Conservation (phyloP, 78 protist genomes). For the Dictyostelium brefeldianum region DNA sequence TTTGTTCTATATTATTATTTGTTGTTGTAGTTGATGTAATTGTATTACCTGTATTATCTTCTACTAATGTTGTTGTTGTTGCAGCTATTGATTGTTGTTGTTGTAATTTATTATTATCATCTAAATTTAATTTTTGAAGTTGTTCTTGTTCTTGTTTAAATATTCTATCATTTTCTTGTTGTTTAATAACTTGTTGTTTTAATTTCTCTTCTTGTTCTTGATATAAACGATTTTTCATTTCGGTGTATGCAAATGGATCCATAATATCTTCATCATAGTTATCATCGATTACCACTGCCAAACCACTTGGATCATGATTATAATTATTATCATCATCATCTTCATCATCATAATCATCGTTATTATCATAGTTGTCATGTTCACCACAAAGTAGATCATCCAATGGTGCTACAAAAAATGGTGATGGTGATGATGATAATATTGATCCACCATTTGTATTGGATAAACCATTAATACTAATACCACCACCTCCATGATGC, state of each 20-base stretch:
- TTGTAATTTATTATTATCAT: neutral
- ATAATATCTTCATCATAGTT: constrained; percentile 50
- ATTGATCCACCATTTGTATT: neutral
- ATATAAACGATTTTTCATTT: constrained; percentile 4
- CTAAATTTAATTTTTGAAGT: neutral
- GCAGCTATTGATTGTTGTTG: neutral
- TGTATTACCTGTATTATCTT: neutral
- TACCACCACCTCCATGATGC: constrained; percentile 1
- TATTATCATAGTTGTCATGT: constrained; percentile 10
- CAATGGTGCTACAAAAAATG: constrained; percentile 37
- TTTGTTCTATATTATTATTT: neutral
- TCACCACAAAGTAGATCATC: neutral
- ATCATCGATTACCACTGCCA: constrained; percentile 10
- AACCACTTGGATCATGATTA: neutral
- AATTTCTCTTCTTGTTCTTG: constrained; percentile 9
- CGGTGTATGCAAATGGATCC: constrained; percentile 49
- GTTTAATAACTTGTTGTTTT: neutral
- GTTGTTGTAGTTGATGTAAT: neutral
- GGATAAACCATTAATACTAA: too few species aligned
- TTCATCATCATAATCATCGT: constrained; percentile 27
- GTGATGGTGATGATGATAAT: constrained; percentile 51
- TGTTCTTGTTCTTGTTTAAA: neutral
- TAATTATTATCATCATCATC: constrained; percentile 43
- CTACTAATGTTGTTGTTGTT: neutral
- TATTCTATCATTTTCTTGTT: constrained; percentile 7